Evolutionary conservation across 2,329 filamentous ascomycete species (phyloP), one percentile per base, ranked within the genome.

Genomic region (Monosporascus sp.): DNA sequence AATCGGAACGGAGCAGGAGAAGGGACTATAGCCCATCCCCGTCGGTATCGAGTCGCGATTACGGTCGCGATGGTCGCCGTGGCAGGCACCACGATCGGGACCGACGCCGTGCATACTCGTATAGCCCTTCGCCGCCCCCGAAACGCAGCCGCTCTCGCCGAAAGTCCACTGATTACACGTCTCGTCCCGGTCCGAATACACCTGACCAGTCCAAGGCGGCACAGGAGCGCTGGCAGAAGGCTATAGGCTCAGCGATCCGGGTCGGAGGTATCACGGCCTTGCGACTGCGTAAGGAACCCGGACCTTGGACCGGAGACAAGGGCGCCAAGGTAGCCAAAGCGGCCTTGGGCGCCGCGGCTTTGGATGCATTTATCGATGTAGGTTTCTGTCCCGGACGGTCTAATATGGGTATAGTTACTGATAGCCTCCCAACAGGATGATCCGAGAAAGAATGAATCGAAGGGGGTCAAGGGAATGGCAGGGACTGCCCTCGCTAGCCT

Each of bases 201-300:
- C 37, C 24, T 8, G 48, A 47, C 11, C 47, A 47, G 14, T 52
- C 54, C 3, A 54, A 53, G 6, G 56, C 50, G 37, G 49, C 44
- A 6, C 61, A 60, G 2, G 56, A 63, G 1, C 57, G 63, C 11
- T 68, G 64, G 67, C 65, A 68, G 58, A 60, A 62, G 56, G 74
- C 75, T 0, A 75, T 75, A 1, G 70, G 73, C 3, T 75, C 75
- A 2, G 76, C 76, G 3, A 63, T 79, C 1, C 70, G 73, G 37
- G 77, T 76, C 1, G 77, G 76, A 37, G 77, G 76, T 2, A 68
- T 78, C 47, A 75, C 76, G 3, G 75, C 75, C 8, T 74, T 77
- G 66, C 70, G 74, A 47, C 68, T 74, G 47, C 73, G 75, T 48
- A 69, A 73, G 46, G 72, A 77, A 17, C 68, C 70, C 1, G 72